Evolutionary conservation across 441 rosid genomes (phyloP), one percentile per base, ranked within the genome.

Genomic region (Arabidopsis hybrid): DNA sequence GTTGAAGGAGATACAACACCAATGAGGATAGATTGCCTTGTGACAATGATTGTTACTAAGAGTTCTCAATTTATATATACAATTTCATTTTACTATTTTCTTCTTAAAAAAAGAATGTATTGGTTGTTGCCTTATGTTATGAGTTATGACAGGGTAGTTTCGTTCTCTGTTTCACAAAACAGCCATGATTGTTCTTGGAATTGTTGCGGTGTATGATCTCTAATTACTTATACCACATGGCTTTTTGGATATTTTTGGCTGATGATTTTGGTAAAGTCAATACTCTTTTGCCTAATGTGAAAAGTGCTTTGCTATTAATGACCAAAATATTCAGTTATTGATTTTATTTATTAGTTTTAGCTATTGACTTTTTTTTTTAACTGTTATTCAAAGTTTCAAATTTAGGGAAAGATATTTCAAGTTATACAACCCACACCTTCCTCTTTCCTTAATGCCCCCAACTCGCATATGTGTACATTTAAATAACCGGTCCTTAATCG

Each of bases 71-170:
- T 72, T 6, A 55, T 46, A 9, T 53, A 46, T 55, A 72, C 17
- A 45, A 16, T 31, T 60, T 40, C 0, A 61, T 39, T 50, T 3
- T 7, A 39, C 43, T 61, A 7, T 50, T 50, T 59, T 47, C 7
- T 13, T 21, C 26, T 35, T 26, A 46, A 56, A 45, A 4, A 18
- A 47, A n/a, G 47, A 35, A 69, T 35, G 49, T 40, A 14, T 55
- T 7, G 45, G 52, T 17, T 72, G 62, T 52, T 42, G 12, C 29
- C 9, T n/a, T n/a, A n/a, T n/a, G n/a, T n/a, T n/a, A n/a, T n/a
- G n/a, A n/a, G n/a, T 32, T 45, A 42, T 8, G 53, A 61, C 53
- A 62, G 9, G 69, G 53, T 63, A 31, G 55, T 52, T 62, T 62
- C 5, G 69, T 62, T 34, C 40, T 16, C 14, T 62, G 61, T 62